Evolutionary conservation across 257 asterid genomes (phyloP).

Genomic region (Ajuga chamaepitys): DNA sequence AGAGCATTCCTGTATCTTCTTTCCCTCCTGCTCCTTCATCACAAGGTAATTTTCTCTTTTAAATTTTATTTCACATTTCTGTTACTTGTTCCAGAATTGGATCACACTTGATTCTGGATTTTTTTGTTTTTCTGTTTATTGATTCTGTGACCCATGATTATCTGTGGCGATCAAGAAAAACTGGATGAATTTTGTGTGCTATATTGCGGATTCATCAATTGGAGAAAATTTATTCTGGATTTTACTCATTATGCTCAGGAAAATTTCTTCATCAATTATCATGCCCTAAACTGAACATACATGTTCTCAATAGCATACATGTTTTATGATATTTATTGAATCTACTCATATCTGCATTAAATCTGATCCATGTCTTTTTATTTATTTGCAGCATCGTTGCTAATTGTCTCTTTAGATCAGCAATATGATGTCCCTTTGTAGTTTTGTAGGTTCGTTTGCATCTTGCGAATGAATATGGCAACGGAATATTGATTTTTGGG

Average conservation of each 20-base stretch:
- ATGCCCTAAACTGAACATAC: not conserved
- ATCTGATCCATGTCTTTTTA: not conserved
- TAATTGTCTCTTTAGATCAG: not conserved
- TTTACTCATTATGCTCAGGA: too few species aligned
- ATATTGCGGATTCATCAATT: too few species aligned
- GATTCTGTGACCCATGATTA: not conserved
- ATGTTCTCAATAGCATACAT: not conserved
- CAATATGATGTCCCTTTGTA: not conserved
- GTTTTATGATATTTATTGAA: not conserved
- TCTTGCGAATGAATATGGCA: not conserved
- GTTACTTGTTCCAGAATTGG: not conserved
- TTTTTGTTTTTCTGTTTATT: not conserved
- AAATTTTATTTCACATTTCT: not conserved
- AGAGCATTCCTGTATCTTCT: constrained; percentile 90
- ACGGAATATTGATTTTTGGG: not conserved
- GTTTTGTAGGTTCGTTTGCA: not conserved
- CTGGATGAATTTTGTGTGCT: too few species aligned
- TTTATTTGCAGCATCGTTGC: not conserved
- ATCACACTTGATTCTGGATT: not conserved
- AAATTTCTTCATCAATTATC: too few species aligned
- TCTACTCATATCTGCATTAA: not conserved
- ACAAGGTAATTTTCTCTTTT: constrained; percentile 38
- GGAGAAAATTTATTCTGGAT: too few species aligned
- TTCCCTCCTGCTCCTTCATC: constrained; percentile 80
- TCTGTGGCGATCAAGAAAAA: constrained; percentile 7